Evolutionary conservation across 768 basidiomycete genomes (phyloP), one percentile per base, ranked within the genome.

Genomic region (Lyophyllum decastes): DNA sequence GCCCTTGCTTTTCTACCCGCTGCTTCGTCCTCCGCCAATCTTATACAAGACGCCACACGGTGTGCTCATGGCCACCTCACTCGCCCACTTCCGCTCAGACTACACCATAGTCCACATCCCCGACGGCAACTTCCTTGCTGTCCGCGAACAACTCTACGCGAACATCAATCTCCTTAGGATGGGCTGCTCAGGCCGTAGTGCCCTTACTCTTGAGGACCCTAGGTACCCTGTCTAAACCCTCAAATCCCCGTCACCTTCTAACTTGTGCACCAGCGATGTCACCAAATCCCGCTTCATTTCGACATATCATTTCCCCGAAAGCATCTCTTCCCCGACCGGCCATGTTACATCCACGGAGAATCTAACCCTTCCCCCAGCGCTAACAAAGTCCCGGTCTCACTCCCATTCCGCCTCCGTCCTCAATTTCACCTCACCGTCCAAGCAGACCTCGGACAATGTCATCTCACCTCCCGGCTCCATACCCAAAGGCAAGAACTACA

Each of bases 81-180:
- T 94, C 25, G 89, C 90, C 44, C 88, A 90, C 76, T 94, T 94
- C 68, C 89, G 89, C 54, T 92, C 91, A 1, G 92, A 94, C 76
- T 90, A 85, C 69, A 90, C 90, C 55, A 92, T 94, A 59, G 88
- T 94, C 30, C 86, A 83, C 58, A 85, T 94, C 52, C 90, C 90
- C 0, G 73, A 78, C 45, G 92, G 89, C 34, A 78, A 87, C 69
- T 90, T 87, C 71, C 77, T 82, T 19, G 78, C 80, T 38, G 78
- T 79, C 30, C 82, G 81, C 59, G 84, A 89, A 56, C 85, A 84
- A 61, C 81, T 94, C 27, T 91, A 89, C 70, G 80, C 86, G 50
- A 94, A 94, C 66, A 90, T 94, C 63, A 88, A 89, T 69, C 78
- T 94, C 21, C 78, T 92, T 43, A 83, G 92, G n/a, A 87, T 92